Base-by-base conservation (phyloP, 345 rosid genomes). In the Heritiera fomes region DNA sequence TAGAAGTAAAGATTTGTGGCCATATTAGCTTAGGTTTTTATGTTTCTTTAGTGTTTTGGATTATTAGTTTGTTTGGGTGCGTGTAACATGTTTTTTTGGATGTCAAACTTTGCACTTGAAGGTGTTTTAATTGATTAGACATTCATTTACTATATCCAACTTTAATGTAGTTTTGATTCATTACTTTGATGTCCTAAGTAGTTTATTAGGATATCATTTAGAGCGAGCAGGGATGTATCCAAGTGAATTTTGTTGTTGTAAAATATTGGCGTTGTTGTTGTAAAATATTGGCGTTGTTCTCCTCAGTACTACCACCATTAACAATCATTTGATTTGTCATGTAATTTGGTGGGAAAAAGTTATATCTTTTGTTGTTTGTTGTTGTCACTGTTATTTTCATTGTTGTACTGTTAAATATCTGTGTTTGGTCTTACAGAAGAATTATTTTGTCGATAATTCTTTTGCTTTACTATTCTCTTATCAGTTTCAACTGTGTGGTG, bases 1-100 rank as follows among this genome's bases (percentile, higher is more conserved):
- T 55, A 2, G 53, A 34, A 72, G 47, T 38, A 15, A 53, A 20
- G 6, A 14, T 0, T 53, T 38, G 1, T 63, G 8, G 3, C 2
- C 9, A 8, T 38, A 43, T 56, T 15, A n/a, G 18, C 43, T 38
- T 38, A 73, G 28, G 15, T 7, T 9, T 5, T 34, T 53, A 72
- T 53, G 76, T 41, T 17, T 38, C 9, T 20, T 7, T 6, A 6
- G 34, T n/a, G 40, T 74, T 74, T 40, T 58, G 66, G 53, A 74
- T 74, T 58, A 20, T 53, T 73, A 56, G 40, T 58, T 56, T 73
- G 65, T 56, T n/a, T 73, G 32, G 58, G 52, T 14, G 20, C 43
- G 4, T 59, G 40, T 59, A 13, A 13, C 11, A 43, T 74, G 20
- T 74, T 14, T 58, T 41, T 12, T 74, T 74, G 20, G 47, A 41